Percentiles rank a stretch among this genome's conserved stretches.
phyloP scores from a whole-genome alignment of 2,329 filamentous ascomycete species.

The Byssochlamys sp. region DNA sequence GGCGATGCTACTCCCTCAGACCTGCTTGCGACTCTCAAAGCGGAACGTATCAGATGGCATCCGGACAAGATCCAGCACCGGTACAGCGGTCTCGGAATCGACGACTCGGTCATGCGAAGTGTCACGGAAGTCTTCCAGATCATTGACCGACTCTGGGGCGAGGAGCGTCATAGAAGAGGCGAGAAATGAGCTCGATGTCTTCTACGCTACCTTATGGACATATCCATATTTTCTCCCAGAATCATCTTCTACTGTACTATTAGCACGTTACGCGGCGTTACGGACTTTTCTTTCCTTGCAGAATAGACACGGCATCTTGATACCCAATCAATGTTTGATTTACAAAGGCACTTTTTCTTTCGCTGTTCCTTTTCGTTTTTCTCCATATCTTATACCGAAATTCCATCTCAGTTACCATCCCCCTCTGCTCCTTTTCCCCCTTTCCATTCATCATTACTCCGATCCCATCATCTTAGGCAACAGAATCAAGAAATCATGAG shows the following conservation, averaged over 20 bases:
- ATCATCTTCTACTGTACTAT: neutral
- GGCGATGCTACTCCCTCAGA: constrained; percentile 18
- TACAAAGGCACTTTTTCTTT: neutral
- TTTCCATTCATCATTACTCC: neutral
- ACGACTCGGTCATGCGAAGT: constrained; percentile 60
- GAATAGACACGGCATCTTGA: neutral
- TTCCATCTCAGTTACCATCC: neutral
- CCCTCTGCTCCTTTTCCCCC: too few relatives aligned
- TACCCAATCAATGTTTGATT: neutral
- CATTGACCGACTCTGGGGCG: constrained; percentile 70
- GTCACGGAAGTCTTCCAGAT: constrained; percentile 90
- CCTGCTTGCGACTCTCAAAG: constrained; percentile 54
- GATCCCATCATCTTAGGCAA: neutral
- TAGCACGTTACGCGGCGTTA: neutral
- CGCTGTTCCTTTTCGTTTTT: neutral
- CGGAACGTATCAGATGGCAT: constrained; percentile 88
- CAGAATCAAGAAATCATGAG: neutral
- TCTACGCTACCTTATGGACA: neutral
- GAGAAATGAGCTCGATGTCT: neutral
- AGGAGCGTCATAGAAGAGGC: constrained; percentile 37
- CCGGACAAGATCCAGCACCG: constrained; percentile 94
- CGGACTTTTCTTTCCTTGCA: neutral
- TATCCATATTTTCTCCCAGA: neutral
- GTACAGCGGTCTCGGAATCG: constrained; percentile 61
- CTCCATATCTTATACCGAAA: neutral